These are phyloP conservation scores for Typha latifolia DNA, from an alignment of 176 grass and related monocot genomes.

Conservation along the genomic window DNA sequence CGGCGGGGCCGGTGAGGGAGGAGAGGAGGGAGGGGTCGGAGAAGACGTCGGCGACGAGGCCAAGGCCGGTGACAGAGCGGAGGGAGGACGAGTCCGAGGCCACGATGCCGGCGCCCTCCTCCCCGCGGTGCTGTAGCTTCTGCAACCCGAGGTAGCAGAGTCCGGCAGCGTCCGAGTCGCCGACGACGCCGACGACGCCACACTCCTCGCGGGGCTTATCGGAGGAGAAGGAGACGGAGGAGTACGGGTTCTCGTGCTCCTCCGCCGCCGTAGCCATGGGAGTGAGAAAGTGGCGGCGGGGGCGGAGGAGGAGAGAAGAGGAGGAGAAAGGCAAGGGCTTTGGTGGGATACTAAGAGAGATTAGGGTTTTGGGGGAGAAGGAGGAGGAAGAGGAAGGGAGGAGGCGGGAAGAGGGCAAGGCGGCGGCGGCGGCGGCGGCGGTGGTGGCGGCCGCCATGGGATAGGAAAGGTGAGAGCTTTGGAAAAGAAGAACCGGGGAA, in stretches of 20 bases:
- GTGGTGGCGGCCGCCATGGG: constrained; percentile 25
- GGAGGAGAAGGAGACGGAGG: constrained; percentile 17
- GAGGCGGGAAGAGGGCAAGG: constrained; percentile 23
- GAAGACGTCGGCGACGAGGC: constrained; percentile 78
- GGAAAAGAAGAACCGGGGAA: background rate
- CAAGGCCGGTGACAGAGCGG: constrained; percentile 50
- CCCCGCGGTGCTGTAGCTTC: constrained; percentile 84
- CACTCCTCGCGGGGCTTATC: constrained; percentile 96
- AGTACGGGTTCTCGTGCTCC: constrained; percentile 24
- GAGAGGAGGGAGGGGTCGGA: constrained; percentile 33
- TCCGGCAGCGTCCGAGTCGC: constrained; percentile 59
- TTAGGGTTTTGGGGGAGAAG: background rate
- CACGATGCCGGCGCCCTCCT: constrained; percentile 85
- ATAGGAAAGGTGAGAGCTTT: constrained; percentile 21
- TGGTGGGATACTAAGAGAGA: background rate
- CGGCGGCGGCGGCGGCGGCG: constrained; percentile 11
- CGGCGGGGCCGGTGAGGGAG: constrained; percentile 42
- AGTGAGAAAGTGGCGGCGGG: background rate
- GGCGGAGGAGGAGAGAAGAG: constrained; percentile 6
- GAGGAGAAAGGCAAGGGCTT: constrained; percentile 8
- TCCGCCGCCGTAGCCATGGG: background rate
- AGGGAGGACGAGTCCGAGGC: constrained; percentile 21
- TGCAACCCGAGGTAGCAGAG: constrained; percentile 75
- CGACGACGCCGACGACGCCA: constrained; percentile 77
- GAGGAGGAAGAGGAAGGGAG: background rate